Evolutionary conservation across 345 rosid genomes (phyloP).

Genomic region (Eutrema japonicum): DNA sequence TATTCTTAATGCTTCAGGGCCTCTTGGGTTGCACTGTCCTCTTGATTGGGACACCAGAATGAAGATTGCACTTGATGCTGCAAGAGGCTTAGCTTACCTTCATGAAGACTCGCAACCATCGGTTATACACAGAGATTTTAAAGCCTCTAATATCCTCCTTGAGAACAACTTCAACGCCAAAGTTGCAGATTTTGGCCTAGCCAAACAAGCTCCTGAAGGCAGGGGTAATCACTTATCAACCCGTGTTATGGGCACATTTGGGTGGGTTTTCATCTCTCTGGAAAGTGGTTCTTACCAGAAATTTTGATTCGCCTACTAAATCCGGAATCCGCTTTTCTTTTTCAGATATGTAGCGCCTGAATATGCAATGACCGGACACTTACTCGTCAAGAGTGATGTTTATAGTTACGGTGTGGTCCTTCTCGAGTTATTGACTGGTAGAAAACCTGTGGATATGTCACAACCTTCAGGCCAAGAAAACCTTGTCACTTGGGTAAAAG

Average conservation of each 20-base stretch:
- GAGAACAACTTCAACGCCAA: constrained; percentile 94
- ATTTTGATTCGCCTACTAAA: constrained; percentile 5
- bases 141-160: constrained; percentile 96
- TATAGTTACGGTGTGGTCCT: constrained; percentile 99
- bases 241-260: constrained; percentile 99
- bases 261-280: constrained; percentile 57
- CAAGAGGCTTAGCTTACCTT: constrained; percentile 95
- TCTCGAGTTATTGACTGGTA: constrained; percentile 92
- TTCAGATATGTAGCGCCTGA: constrained; percentile 97
- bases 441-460: constrained; percentile 97
- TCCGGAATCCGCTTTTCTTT: constrained; percentile 29
- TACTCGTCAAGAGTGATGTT: constrained; percentile 95
- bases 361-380: constrained; percentile 99
- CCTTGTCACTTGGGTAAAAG: constrained; percentile 90
- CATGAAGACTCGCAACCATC: constrained; percentile 99
- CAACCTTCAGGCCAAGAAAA: constrained; percentile 98
- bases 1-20: constrained; percentile 63
- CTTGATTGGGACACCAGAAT: constrained; percentile 96
- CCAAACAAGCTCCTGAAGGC: constrained; percentile 99
- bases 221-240: constrained; percentile 91
- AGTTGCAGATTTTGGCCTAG: constrained; percentile 99
- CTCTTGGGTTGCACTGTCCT: constrained; percentile 87
- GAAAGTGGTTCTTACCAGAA: not conserved
- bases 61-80: constrained; percentile 99
- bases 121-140: constrained; percentile 97